Conservation (phyloP, 805 yeast genomes). For the Lipomyces lipofer region DNA sequence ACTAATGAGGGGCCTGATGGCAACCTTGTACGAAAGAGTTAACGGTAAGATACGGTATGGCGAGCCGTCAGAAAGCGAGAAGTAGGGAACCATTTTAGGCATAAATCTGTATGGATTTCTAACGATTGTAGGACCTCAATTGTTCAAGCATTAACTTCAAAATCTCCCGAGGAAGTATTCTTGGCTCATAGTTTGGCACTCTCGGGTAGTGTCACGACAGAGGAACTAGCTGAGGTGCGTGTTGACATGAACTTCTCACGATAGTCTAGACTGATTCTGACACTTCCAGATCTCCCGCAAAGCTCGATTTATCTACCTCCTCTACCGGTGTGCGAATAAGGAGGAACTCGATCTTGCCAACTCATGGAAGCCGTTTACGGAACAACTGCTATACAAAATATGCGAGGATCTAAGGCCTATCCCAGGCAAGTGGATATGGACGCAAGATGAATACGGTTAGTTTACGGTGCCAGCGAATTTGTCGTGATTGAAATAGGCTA, state of each 20-base stretch:
- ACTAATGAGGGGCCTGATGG: too few species aligned
- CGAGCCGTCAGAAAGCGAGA: too few species aligned
- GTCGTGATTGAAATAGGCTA: not conserved
- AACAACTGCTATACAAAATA: not conserved
- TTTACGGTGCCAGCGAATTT: not conserved
- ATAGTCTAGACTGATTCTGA: too few species aligned
- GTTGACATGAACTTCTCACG: too few species aligned
- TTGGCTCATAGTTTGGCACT: too few species aligned
- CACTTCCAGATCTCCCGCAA: not conserved
- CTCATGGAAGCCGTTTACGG: not conserved
- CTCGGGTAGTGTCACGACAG: not conserved
- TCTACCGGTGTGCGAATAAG: not conserved
- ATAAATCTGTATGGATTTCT: too few species aligned
- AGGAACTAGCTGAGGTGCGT: not conserved
- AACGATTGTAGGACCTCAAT: too few species aligned
- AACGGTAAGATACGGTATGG: too few species aligned
- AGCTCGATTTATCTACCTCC: not conserved
- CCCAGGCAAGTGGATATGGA: slow-evolving; percentile 18
- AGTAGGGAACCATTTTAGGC: too few species aligned
- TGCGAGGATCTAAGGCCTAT: slow-evolving; percentile 14
- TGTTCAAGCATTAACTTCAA: not conserved
- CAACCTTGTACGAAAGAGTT: too few species aligned
- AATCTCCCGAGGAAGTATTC: not conserved
- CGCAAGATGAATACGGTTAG: slow-evolving; percentile 15
- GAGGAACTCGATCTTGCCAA: not conserved